These are phyloP conservation scores for Pyricularia sp. DNA, from an alignment of 2,329 filamentous ascomycete genomes.

Conservation along the genomic window DNA sequence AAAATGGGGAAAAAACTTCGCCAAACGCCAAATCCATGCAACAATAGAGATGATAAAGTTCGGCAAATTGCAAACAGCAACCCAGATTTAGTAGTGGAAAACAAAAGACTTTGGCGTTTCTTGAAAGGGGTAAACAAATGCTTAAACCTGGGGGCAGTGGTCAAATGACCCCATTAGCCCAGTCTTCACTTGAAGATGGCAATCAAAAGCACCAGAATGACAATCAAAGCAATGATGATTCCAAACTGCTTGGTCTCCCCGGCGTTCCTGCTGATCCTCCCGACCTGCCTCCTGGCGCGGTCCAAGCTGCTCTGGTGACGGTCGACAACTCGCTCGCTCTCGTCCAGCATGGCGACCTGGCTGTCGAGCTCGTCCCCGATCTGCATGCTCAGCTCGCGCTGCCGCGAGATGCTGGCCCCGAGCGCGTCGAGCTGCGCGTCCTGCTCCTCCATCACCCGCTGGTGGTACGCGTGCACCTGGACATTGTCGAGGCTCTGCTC, in stretches of 20 bases:
- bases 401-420: conserved; percentile 74
- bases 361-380: conserved; percentile 92
- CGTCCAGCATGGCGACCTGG: conserved; percentile 79
- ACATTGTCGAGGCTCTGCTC: conserved; percentile 56
- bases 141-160: not conserved
- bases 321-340: conserved; percentile 72
- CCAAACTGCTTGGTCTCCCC: conserved; percentile 81
- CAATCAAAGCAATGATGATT: conserved; percentile 67
- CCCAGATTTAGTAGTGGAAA: not conserved
- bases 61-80: not conserved
- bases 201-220: conserved; percentile 72
- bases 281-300: conserved; percentile 59
- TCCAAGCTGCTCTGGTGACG: conserved; percentile 66
- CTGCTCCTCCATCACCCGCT: conserved; percentile 70
- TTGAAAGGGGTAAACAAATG: not conserved
- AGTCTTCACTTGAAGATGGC: conserved; percentile 55
- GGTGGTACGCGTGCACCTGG: conserved; percentile 79
- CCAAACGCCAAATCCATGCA: not conserved
- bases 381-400: conserved; percentile 85
- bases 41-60: not conserved
- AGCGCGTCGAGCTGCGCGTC: conserved; percentile 85
- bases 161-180: not conserved
- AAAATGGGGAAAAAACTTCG: not conserved
- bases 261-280: conserved; percentile 58
- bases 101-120: not conserved